Conservation (phyloP, 768 basidiomycete species). For the Omphalotus guepiniiformis region DNA sequence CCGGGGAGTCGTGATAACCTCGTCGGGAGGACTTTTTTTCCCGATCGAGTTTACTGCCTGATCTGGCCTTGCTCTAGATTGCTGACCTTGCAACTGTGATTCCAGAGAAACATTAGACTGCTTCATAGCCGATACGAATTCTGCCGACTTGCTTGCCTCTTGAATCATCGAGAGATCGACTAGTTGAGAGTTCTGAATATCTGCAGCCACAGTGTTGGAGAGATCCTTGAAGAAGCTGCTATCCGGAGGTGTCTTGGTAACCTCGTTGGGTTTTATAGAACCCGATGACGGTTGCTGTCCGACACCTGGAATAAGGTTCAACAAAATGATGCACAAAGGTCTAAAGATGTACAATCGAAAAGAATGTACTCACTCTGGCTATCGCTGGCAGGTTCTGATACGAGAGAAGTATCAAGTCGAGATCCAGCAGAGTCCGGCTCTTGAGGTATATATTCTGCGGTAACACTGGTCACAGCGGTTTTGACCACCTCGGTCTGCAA, state of each 20-base stretch:
- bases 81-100: not conserved
- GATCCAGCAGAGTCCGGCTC: not conserved
- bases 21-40: not conserved
- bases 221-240: not conserved
- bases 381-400: not conserved
- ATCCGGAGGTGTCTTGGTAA: not conserved
- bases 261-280: not conserved
- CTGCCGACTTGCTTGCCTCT: not conserved
- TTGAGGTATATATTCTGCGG: not conserved
- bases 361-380: too few relatives aligned
- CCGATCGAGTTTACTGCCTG: not conserved
- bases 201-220: not conserved
- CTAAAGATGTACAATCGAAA: too few relatives aligned
- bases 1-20: conserved; percentile 3
- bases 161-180: too few relatives aligned
- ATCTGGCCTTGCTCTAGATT: not conserved
- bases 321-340: too few relatives aligned
- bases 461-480: not conserved
- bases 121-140: not conserved
- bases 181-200: not conserved
- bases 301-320: too few relatives aligned
- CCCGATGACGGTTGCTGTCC: too few relatives aligned
- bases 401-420: not conserved
- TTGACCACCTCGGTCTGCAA: not conserved
- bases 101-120: not conserved